A percentile compares a stretch with the other conserved stretches of the same genome.
These are phyloP conservation scores for Blakeslea trispora DNA, from an alignment of 371 early-diverging fungal genomes.

Conservation along the genomic window DNA sequence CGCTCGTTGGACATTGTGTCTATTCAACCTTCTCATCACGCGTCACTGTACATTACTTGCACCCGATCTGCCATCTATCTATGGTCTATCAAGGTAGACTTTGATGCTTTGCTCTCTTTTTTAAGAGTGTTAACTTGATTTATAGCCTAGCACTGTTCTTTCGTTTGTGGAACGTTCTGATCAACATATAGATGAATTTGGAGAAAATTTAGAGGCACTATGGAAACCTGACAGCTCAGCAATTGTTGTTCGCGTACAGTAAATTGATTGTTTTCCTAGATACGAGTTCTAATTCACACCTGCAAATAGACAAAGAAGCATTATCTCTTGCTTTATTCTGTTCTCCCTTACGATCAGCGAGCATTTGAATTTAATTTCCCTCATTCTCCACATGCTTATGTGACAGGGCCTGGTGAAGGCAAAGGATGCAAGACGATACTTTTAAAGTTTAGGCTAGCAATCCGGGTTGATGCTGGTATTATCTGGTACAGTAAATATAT, in stretches of 20 bases:
- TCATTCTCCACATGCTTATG: constrained; percentile 39
- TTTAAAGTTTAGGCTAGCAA: constrained; percentile 47
- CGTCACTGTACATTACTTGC: constrained; percentile 49
- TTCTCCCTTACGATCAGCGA: constrained; percentile 45
- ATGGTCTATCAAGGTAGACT: constrained; percentile 54
- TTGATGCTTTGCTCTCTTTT: background rate
- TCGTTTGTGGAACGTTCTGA: constrained; percentile 52
- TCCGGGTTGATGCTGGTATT: constrained; percentile 53
- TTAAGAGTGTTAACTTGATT: background rate
- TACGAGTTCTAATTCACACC: background rate
- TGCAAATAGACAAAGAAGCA: constrained; percentile 48
- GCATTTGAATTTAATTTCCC: constrained; percentile 50
- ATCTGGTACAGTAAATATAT: constrained; percentile 34
- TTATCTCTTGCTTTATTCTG: constrained; percentile 47
- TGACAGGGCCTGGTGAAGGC: constrained; percentile 54
- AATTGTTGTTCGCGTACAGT: constrained; percentile 42
- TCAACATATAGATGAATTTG: constrained; percentile 50
- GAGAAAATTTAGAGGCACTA: constrained; percentile 40
- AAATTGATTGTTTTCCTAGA: background rate
- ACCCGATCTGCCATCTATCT: constrained; percentile 41
- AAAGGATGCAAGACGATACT: constrained; percentile 45
- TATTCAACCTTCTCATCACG: constrained; percentile 40
- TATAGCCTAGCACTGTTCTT: constrained; percentile 44
- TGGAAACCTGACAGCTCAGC: constrained; percentile 53
- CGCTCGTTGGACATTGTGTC: constrained; percentile 31